A percentile compares a stretch with the other conserved stretches of the same genome.
Evolutionary conservation across 2,329 filamentous ascomycete species (phyloP).

Genomic region (Thelonectria rubi): DNA sequence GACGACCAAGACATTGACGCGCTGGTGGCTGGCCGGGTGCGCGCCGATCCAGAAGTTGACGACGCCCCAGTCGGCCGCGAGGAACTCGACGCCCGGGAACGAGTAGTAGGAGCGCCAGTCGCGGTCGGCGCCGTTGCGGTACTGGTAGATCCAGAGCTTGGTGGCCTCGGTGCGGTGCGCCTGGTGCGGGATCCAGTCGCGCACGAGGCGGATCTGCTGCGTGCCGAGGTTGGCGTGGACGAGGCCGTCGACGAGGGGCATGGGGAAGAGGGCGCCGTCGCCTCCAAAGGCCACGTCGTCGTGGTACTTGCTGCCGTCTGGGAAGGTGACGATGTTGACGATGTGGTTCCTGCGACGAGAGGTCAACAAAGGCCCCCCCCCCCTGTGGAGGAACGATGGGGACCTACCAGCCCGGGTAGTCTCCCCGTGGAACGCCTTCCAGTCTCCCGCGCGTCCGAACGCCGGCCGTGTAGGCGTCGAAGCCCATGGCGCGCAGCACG

Average conservation of each 20-base stretch:
- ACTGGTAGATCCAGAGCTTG: slow-evolving; percentile 71
- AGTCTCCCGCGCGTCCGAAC: slow-evolving; percentile 57
- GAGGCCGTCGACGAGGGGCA: slow-evolving; percentile 59
- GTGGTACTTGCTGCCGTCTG: slow-evolving; percentile 57
- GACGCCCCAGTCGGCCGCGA: slow-evolving; percentile 59
- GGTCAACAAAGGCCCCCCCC: background rate
- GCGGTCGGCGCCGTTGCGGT: slow-evolving; percentile 56
- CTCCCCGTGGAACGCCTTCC: slow-evolving; percentile 51
- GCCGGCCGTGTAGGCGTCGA: slow-evolving; percentile 63
- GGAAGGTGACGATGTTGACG: slow-evolving; percentile 67
- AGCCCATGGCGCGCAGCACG: slow-evolving; percentile 60
- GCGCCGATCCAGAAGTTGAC: slow-evolving; percentile 66
- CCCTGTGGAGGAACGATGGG: background rate
- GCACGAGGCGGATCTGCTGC: slow-evolving; percentile 64
- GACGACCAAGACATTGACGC: slow-evolving; percentile 59
- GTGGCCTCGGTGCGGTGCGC: slow-evolving; percentile 46
- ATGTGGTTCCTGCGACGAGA: slow-evolving; percentile 63
- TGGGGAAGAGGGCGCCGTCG: slow-evolving; percentile 66
- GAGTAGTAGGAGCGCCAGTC: slow-evolving; percentile 71
- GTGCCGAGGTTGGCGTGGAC: slow-evolving; percentile 60
- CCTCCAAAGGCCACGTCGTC: slow-evolving; percentile 73
- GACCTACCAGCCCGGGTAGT: slow-evolving; percentile 58
- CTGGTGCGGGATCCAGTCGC: slow-evolving; percentile 57
- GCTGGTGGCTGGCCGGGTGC: slow-evolving; percentile 61
- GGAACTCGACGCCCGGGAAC: slow-evolving; percentile 72